Percentiles rank a stretch among this genome's conserved stretches.
Evolutionary conservation across 2,329 filamentous ascomycete genomes (phyloP).

Genomic region (Colletotrichum sp.): DNA sequence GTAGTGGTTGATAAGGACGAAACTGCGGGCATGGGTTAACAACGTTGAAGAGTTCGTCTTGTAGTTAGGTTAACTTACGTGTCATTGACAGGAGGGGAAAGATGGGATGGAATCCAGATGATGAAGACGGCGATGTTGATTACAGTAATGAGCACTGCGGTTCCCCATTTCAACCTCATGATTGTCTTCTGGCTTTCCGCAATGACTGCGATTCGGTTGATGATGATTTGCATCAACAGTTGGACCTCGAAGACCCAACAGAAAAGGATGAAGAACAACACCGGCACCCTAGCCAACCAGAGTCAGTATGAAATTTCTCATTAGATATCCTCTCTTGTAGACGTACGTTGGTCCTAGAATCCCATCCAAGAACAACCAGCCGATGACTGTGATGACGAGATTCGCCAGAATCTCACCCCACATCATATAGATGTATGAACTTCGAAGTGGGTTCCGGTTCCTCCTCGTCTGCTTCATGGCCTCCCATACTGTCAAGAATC

Average conservation of each 20-base stretch:
- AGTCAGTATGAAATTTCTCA: not conserved
- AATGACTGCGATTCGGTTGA: constrained; percentile 58
- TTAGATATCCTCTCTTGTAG: not conserved
- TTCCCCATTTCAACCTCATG: constrained; percentile 49
- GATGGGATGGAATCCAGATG: constrained; percentile 58
- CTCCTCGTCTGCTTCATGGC: constrained; percentile 46
- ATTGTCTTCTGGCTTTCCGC: constrained; percentile 43
- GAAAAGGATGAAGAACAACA: constrained; percentile 40
- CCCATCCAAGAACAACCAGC: constrained; percentile 43
- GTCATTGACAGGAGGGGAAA: constrained; percentile 39
- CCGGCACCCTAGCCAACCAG: constrained; percentile 25
- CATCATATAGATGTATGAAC: constrained; percentile 48
- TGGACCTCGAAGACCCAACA: constrained; percentile 54
- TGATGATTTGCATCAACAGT: constrained; percentile 59
- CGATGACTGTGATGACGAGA: constrained; percentile 40
- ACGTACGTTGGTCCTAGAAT: constrained; percentile 35
- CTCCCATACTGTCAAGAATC: constrained; percentile 42
- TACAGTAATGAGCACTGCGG: constrained; percentile 45
- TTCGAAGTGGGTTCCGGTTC: constrained; percentile 36
- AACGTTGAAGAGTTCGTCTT: not conserved
- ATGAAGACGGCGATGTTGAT: constrained; percentile 60
- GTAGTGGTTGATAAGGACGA: constrained; percentile 49
- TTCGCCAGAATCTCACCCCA: constrained; percentile 50
- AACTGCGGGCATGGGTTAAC: constrained; percentile 19
- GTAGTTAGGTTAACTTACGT: constrained; percentile 28